These are phyloP conservation scores for Phycomyces blakesleeanus DNA, from an alignment of 192 early-diverging fungal species.

Conservation along the genomic window DNA sequence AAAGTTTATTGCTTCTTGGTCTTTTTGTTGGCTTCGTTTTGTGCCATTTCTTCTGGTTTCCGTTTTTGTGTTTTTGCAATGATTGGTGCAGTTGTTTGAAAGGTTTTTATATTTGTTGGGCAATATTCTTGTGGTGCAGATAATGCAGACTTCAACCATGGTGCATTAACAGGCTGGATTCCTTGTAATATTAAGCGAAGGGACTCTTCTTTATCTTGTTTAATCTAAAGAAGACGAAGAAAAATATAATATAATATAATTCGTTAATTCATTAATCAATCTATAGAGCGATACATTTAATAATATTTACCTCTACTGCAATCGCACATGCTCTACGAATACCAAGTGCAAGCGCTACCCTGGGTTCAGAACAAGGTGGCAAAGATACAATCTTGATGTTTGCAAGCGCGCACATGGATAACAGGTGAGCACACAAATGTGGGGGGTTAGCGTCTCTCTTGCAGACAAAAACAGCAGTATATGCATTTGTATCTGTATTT, in stretches of 20 bases:
- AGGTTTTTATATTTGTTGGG: neutral
- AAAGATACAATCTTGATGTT: neutral
- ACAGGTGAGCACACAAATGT: slow-evolving; percentile 8
- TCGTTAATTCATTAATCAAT: too few relatives aligned
- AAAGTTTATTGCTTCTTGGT: too few relatives aligned
- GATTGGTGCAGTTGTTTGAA: slow-evolving; percentile 14
- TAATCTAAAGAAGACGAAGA: too few relatives aligned
- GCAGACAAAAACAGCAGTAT: slow-evolving; percentile 10
- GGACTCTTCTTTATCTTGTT: slow-evolving; percentile 2
- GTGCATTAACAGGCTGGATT: neutral
- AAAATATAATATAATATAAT: too few relatives aligned
- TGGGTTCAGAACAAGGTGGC: slow-evolving; percentile 3
- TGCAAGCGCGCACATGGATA: slow-evolving; percentile 14
- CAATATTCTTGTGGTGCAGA: neutral
- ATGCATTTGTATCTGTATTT: too few relatives aligned
- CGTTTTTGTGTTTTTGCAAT: neutral
- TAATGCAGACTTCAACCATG: neutral
- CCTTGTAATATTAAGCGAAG: neutral
- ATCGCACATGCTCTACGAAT: neutral
- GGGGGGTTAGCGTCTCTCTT: slow-evolving; percentile 14
- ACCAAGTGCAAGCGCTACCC: slow-evolving; percentile 1
- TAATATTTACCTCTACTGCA: neutral
- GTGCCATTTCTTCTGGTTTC: too few relatives aligned
- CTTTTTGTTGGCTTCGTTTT: too few relatives aligned
- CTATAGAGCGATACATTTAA: too few relatives aligned